A percentile compares a stretch with the other conserved stretches of the same genome.
These are phyloP conservation scores for Neotropicomus parvogracilis DNA, from an alignment of 1,284 basidiomycete genomes.

Conservation along the genomic window DNA sequence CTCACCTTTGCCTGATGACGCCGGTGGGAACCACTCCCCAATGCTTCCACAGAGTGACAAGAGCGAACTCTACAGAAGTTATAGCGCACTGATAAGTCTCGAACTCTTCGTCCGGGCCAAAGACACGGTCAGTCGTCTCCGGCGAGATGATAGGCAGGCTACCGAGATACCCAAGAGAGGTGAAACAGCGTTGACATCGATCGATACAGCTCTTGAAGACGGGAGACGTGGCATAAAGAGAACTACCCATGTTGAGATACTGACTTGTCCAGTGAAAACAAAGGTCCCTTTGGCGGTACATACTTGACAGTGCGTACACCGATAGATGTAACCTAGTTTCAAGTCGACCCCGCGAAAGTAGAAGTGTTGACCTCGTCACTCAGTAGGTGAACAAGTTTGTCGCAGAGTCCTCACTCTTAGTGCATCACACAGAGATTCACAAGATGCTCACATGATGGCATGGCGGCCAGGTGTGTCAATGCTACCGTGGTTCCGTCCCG, in stretches of 20 bases:
- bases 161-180: slow-evolving; percentile 47
- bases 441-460: no score
- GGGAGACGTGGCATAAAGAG: slow-evolving; percentile 47
- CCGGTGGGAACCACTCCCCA: slow-evolving; percentile 59
- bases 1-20: slow-evolving; percentile 66
- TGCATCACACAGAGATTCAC: no score
- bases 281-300: slow-evolving; percentile 56
- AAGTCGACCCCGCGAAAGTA: no score
- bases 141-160: slow-evolving; percentile 45
- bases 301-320: no score
- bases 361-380: no score
- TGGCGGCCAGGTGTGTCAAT: no score
- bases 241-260: slow-evolving; percentile 59
- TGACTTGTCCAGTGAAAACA: slow-evolving; percentile 71
- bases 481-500: no score
- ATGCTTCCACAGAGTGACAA: slow-evolving; percentile 57
- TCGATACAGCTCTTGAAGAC: slow-evolving; percentile 51
- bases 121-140: slow-evolving; percentile 10
- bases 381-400: no score
- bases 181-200: slow-evolving; percentile 51
- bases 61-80: slow-evolving; percentile 60
- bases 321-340: no score
- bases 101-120: slow-evolving; percentile 31
- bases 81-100: slow-evolving; percentile 51
- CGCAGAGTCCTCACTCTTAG: no score